Evolutionary conservation across 345 rosid genomes (phyloP), one percentile per base, ranked within the genome.

Genomic region (Brassica nigra): DNA sequence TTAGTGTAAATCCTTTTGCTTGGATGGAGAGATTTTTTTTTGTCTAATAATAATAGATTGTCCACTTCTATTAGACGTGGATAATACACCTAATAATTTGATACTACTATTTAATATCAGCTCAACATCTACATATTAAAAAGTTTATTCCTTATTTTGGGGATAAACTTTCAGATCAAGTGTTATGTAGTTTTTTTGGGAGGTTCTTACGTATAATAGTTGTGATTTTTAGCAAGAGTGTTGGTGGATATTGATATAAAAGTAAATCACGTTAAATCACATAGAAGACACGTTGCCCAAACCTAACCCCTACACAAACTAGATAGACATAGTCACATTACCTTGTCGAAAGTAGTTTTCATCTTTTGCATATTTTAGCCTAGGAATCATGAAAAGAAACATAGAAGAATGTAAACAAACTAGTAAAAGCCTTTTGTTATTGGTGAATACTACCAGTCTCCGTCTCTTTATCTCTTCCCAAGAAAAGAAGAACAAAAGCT

Each of bases 401-500:
- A 49, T 49, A 49, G 57, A 49, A 49, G 8, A 49, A 49, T 49
- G 57, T 49, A 49, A 49, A 44, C 54, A 44, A 49, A 49, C 57
- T 49, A 49, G 57, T 49, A 49, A 37, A 76, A 62, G 76, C 70
- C 71, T 33, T 18, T 18, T 76, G 49, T 58, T 44, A 20, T 68
- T 18, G 42, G 68, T 44, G 54, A 44, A 44, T 44, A 44, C 54
- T 49, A 49, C 8, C 57, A 49, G 57, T 49, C 3, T 49, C 57
- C 57, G 7, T 42, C 55, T 66, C 42, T 49, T 8, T 49, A 65
- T 78, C 76, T 71, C 44, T 72, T 78, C 73, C 73, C 77, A 64
- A 71, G 71, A 75, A 66, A 78, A 73, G 57, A 44, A 12, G 54
- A 44, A 18, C 18, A 44, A 44, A 44, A 73, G 82, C 82, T 78